Evolutionary conservation across 306 rosid genomes (phyloP).

Genomic region (Prunus davidiana): DNA sequence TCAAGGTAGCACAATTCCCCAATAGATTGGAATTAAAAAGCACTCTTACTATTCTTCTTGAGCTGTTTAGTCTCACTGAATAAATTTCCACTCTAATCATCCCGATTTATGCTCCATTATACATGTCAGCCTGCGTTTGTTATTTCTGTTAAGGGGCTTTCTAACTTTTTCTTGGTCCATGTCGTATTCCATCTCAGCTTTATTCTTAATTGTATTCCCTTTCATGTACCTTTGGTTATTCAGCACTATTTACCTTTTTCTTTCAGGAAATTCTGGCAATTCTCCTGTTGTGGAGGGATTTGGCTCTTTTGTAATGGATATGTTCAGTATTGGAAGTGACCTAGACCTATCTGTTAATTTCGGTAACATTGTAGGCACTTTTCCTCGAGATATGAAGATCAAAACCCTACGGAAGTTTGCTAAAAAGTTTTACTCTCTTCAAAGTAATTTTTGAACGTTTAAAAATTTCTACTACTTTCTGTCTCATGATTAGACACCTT

Average conservation of each 20-base stretch:
- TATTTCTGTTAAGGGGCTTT: not conserved
- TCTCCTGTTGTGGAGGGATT: constrained; percentile 7
- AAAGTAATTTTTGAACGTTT: not conserved
- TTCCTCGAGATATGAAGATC: constrained; percentile 16
- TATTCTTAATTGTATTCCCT: not conserved
- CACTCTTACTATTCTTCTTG: not conserved
- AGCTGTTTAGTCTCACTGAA: too few species aligned
- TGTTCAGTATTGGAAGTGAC: constrained; percentile 15
- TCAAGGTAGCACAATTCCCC: too few species aligned
- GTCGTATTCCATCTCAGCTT: too few species aligned
- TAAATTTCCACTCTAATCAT: not conserved
- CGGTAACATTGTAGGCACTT: not conserved
- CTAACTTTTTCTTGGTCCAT: not conserved
- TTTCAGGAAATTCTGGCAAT: constrained; percentile 1
- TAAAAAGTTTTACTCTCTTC: constrained; percentile 2
- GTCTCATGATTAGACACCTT: not conserved
- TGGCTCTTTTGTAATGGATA: constrained; percentile 15
- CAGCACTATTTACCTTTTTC: not conserved
- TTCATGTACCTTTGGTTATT: not conserved
- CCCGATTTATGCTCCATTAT: not conserved
- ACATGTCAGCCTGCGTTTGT: not conserved
- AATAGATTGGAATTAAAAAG: too few species aligned
- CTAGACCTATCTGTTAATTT: constrained; percentile 16
- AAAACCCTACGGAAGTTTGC: constrained; percentile 15
- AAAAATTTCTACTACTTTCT: not conserved